Evolutionary conservation across 129 eudicot genomes (phyloP).

Genomic region (Arctium minus): DNA sequence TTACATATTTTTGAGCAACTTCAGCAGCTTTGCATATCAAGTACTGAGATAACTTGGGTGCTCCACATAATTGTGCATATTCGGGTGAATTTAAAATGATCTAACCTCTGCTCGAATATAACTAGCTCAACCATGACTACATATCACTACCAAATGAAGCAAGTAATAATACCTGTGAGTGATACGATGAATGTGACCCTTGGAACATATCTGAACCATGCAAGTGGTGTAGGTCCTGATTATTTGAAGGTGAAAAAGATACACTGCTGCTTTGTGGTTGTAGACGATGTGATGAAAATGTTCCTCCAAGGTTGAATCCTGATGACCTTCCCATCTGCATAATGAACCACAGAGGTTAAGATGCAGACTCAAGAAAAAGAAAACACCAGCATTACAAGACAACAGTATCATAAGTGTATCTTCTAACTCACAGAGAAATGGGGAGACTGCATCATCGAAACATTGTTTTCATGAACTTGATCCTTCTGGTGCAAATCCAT

Average conservation of each 20-base stretch:
- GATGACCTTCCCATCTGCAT: conserved; percentile 77
- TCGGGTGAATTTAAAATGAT: too few relatives aligned
- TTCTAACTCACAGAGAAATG: conserved; percentile 71
- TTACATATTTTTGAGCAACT: too few relatives aligned
- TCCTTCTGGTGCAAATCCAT: conserved; percentile 95
- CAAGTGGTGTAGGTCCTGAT: conserved; percentile 67
- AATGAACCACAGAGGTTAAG: conserved; percentile 1
- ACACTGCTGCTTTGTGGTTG: conserved; percentile 64
- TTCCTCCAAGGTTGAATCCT: conserved; percentile 72
- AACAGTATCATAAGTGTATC: background rate
- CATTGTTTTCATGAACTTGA: conserved; percentile 64
- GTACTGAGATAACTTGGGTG: too few relatives aligned
- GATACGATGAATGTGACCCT: conserved; percentile 57
- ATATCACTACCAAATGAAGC: background rate
- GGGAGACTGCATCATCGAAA: conserved; percentile 85
- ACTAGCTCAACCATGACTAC: background rate
- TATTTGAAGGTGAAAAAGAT: conserved; percentile 52
- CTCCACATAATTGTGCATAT: too few relatives aligned
- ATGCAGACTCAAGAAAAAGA: background rate
- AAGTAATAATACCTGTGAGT: conserved; percentile 50
- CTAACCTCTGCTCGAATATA: too few relatives aligned
- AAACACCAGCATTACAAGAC: background rate
- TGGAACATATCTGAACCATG: conserved; percentile 76
- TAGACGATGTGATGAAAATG: conserved; percentile 74
- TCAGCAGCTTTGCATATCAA: too few relatives aligned